Conservation (phyloP, 2,329 filamentous ascomycete genomes). For the Pseudopithomyces maydicus region DNA sequence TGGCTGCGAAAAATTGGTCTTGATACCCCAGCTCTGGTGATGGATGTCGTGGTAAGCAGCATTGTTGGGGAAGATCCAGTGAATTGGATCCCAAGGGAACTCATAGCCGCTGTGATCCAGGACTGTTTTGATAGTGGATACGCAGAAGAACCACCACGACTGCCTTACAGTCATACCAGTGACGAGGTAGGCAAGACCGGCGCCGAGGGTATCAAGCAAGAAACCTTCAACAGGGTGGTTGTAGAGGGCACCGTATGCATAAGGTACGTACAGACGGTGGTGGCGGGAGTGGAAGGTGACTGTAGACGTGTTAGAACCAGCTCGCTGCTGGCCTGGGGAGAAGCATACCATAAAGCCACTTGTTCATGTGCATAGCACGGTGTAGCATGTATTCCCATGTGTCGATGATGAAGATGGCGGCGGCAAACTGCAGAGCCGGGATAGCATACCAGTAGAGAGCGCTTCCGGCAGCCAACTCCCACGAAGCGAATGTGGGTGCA, state of each 20-base stretch:
- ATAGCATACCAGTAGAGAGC: slow-evolving; percentile 79
- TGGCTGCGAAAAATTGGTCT: slow-evolving; percentile 88
- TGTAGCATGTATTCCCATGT: slow-evolving; percentile 99
- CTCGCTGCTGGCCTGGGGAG: background rate
- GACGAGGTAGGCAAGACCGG: slow-evolving; percentile 80
- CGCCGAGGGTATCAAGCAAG: slow-evolving; percentile 86
- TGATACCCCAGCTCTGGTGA: slow-evolving; percentile 99
- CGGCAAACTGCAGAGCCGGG: slow-evolving; percentile 75
- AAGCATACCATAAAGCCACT: slow-evolving; percentile 88
- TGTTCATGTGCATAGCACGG: slow-evolving; percentile 95
- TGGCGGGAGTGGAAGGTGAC: slow-evolving; percentile 92
- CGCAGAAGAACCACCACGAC: slow-evolving; percentile 86
- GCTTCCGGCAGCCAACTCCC: slow-evolving; percentile 79
- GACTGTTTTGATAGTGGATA: slow-evolving; percentile 92
- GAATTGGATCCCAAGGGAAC: slow-evolving; percentile 94
- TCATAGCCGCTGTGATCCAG: slow-evolving; percentile 97
- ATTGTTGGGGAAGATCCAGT: slow-evolving; percentile 92
- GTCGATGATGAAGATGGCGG: slow-evolving; percentile 80
- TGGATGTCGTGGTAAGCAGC: slow-evolving; percentile 97
- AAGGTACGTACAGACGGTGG: slow-evolving; percentile 95
- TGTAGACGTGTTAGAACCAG: slow-evolving; percentile 43
- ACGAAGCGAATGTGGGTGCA: slow-evolving; percentile 76
- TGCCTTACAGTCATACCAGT: slow-evolving; percentile 84
- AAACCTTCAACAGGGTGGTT: slow-evolving; percentile 96
- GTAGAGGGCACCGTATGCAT: slow-evolving; percentile 95